phyloP scores from a whole-genome alignment of 805 yeast species.

The Ogataea saltuana region DNA sequence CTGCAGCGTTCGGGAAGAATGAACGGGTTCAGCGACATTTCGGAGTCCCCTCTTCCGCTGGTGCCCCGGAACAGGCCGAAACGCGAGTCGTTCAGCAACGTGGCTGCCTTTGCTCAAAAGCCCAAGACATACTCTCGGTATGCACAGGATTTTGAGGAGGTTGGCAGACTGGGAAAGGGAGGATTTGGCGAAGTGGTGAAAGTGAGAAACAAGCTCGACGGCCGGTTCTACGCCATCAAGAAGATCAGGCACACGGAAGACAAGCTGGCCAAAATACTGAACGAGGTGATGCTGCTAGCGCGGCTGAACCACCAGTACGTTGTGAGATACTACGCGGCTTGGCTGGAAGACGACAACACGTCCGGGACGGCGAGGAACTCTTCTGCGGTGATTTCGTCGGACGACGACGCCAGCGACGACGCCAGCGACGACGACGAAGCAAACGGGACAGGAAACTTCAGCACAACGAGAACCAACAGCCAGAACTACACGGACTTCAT shows the following conservation, averaged over 20 bases:
- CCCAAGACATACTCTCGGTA: conserved; percentile 60
- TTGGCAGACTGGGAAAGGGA: conserved; percentile 87
- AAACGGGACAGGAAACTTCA: conserved; percentile 33
- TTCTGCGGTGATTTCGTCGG: conserved; percentile 32
- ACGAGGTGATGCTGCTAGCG: conserved; percentile 90
- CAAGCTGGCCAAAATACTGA: conserved; percentile 75
- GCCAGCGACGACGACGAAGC: conserved; percentile 35
- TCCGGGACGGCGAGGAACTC: conserved; percentile 14
- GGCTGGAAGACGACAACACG: conserved; percentile 78
- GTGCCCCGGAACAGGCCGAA: conserved; percentile 19
- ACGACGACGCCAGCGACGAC: conserved; percentile 30
- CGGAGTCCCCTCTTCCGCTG: conserved; percentile 19
- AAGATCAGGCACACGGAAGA: conserved; percentile 83
- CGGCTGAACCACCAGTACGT: conserved; percentile 93
- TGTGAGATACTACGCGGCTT: conserved; percentile 94
- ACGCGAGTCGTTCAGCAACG: conserved; percentile 33
- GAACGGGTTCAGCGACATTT: conserved; percentile 24
- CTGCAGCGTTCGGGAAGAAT: conserved; percentile 1
- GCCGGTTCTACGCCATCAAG: conserved; percentile 92
- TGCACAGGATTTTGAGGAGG: conserved; percentile 92
- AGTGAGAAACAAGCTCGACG: conserved; percentile 90
- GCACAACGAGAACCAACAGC: conserved; percentile 33
- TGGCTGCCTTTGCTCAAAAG: conserved; percentile 22
- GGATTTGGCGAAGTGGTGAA: conserved; percentile 99
- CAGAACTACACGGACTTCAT: conserved; percentile 61